These are phyloP conservation scores for Penicillium egyptiacum DNA, from an alignment of 495 filamentous ascomycete species.

Conservation along the genomic window DNA sequence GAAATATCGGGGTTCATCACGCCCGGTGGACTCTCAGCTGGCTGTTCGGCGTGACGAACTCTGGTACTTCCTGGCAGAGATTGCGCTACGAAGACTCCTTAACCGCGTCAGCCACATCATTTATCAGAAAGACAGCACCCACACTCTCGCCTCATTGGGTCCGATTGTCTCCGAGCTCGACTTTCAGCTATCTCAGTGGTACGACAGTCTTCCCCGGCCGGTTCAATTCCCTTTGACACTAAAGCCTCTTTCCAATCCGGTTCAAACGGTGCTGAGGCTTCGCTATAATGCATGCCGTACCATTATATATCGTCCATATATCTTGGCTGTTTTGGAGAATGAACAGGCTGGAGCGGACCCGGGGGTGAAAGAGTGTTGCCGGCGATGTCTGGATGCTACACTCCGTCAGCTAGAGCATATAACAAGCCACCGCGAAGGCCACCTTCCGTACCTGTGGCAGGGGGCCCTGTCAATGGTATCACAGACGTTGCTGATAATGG, in stretches of 20 bases:
- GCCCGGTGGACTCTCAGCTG: slow-evolving; percentile 1
- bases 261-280: slow-evolving; percentile 75
- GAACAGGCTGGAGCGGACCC: slow-evolving; percentile 68
- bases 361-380: slow-evolving; percentile 71
- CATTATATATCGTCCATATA: slow-evolving; percentile 82
- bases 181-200: slow-evolving; percentile 82
- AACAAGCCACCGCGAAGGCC: slow-evolving; percentile 75
- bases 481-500: slow-evolving; percentile 78
- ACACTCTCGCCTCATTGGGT: slow-evolving; percentile 66
- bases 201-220: slow-evolving; percentile 69
- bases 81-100: slow-evolving; percentile 70
- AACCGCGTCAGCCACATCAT: slow-evolving; percentile 80
- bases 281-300: slow-evolving; percentile 83
- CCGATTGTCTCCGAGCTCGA: slow-evolving; percentile 77
- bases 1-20: slow-evolving; percentile 7
- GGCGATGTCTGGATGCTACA: slow-evolving; percentile 78
- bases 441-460: slow-evolving; percentile 86
- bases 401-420: slow-evolving; percentile 78
- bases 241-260: slow-evolving; percentile 63
- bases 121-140: slow-evolving; percentile 70
- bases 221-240: slow-evolving; percentile 73
- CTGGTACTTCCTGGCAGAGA: slow-evolving; percentile 84
- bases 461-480: slow-evolving; percentile 79
- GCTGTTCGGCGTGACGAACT: slow-evolving; percentile 67
- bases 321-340: slow-evolving; percentile 75